Percentiles rank a stretch among this genome's conserved stretches.
Conservation (phyloP, 2,329 filamentous ascomycete species). For the Aureobasidium sp. region DNA sequence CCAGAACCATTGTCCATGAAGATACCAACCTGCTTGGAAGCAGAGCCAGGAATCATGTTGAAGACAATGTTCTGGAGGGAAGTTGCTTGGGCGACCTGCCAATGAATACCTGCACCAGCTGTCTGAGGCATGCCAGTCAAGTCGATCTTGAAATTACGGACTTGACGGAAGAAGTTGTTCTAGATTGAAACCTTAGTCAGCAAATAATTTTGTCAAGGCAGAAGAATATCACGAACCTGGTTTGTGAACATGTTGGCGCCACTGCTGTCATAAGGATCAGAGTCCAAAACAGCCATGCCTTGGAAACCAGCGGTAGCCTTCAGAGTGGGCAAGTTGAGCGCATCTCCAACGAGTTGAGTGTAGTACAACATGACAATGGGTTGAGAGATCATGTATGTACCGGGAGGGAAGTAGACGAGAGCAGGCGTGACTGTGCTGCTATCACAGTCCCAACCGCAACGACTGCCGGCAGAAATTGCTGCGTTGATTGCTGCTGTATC, state of each 20-base stretch:
- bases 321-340: conserved; percentile 57
- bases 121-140: conserved; percentile 32
- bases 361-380: conserved; percentile 86
- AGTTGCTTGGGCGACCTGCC: conserved; percentile 51
- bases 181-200: too few relatives aligned
- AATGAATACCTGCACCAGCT: conserved; percentile 41
- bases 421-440: conserved; percentile 78
- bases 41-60: conserved; percentile 43
- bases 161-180: conserved; percentile 51
- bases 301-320: conserved; percentile 49
- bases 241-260: conserved; percentile 37
- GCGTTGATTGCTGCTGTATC: conserved; percentile 84
- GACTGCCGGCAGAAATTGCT: conserved; percentile 68
- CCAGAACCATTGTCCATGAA: conserved; percentile 56
- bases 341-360: conserved; percentile 85
- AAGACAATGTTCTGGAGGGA: conserved; percentile 58
- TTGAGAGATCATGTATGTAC: conserved; percentile 73
- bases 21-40: conserved; percentile 50
- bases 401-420: conserved; percentile 84
- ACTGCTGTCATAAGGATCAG: conserved; percentile 68
- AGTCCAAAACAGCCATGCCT: conserved; percentile 84
- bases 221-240: conserved; percentile 19
- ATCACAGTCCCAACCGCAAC: conserved; percentile 76
- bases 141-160: conserved; percentile 50
- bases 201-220: too few relatives aligned